phyloP scores from a whole-genome alignment of 441 rosid species.

The Viola pubescens region DNA sequence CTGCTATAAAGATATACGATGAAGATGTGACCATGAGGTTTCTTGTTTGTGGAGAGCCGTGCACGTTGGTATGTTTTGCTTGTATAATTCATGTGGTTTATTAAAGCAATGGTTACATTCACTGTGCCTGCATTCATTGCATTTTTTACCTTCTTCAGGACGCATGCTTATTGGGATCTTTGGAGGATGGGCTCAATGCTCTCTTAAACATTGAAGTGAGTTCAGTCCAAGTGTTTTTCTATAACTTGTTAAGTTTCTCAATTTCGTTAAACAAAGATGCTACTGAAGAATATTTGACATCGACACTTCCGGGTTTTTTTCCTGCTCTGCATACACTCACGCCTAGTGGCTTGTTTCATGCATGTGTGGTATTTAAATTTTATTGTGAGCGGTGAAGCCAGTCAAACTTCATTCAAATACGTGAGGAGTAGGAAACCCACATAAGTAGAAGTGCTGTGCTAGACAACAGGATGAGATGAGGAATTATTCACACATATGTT shows the following conservation, averaged over 20 bases:
- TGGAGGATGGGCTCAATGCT: conserved; percentile 92
- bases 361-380: background rate
- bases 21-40: conserved; percentile 78
- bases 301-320: background rate
- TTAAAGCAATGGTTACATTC: conserved; percentile 1
- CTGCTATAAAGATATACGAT: conserved; percentile 84
- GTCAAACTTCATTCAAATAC: background rate
- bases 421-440: too few species aligned
- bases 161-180: conserved; percentile 49
- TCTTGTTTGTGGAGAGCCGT: conserved; percentile 80
- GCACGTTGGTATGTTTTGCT: conserved; percentile 46
- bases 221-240: conserved; percentile 15
- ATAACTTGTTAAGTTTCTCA: conserved; percentile 6
- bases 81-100: conserved; percentile 6
- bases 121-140: conserved; percentile 11
- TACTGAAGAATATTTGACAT: conserved; percentile 2
- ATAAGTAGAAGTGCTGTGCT: too few species aligned
- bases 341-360: background rate
- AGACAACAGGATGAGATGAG: too few species aligned
- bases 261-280: background rate
- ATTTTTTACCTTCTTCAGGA: conserved; percentile 46
- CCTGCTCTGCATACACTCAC: background rate
- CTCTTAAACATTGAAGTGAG: conserved; percentile 91
- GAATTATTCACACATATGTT: too few species aligned
- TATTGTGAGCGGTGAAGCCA: background rate